phyloP scores from a whole-genome alignment of 805 yeast genomes.

The Wickerhamomyces bovis region DNA sequence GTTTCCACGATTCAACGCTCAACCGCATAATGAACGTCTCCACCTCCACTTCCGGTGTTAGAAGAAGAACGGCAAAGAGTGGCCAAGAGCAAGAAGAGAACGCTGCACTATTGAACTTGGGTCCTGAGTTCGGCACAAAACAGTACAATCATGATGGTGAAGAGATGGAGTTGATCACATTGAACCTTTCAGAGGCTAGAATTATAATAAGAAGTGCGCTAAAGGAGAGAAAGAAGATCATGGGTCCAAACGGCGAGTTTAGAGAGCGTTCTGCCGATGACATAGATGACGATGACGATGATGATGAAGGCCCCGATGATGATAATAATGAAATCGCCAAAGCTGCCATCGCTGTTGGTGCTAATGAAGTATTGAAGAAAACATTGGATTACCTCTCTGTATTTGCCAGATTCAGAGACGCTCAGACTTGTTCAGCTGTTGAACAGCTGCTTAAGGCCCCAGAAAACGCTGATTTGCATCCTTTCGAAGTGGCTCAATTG shows the following conservation, averaged over 20 bases:
- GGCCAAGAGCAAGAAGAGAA: constrained; percentile 82
- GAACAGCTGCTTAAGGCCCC: constrained; percentile 74
- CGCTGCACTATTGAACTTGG: constrained; percentile 79
- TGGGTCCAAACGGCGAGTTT: constrained; percentile 36
- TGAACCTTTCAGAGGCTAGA: constrained; percentile 86
- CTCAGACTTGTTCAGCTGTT: constrained; percentile 89
- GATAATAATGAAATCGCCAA: constrained; percentile 29
- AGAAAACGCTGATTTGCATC: constrained; percentile 77
- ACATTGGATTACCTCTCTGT: constrained; percentile 80
- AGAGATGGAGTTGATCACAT: constrained; percentile 69
- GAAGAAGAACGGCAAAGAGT: constrained; percentile 64
- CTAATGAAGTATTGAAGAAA: constrained; percentile 84
- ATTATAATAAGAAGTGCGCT: constrained; percentile 86
- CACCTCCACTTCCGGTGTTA: constrained; percentile 79
- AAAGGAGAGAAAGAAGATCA: constrained; percentile 59
- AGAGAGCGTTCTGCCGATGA: constrained; percentile 26
- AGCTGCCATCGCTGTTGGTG: constrained; percentile 59
- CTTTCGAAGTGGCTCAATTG: constrained; percentile 88
- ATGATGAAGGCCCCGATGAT: constrained; percentile 24
- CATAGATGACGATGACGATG: constrained; percentile 29
- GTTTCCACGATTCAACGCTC: background rate
- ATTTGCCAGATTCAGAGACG: constrained; percentile 87
- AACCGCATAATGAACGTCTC: constrained; percentile 65
- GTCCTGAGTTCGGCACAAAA: constrained; percentile 83
- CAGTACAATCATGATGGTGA: constrained; percentile 81